These are phyloP conservation scores for Dryadomyces quercus-mongolicae DNA, from an alignment of 2,329 filamentous ascomycete genomes.

Conservation along the genomic window DNA sequence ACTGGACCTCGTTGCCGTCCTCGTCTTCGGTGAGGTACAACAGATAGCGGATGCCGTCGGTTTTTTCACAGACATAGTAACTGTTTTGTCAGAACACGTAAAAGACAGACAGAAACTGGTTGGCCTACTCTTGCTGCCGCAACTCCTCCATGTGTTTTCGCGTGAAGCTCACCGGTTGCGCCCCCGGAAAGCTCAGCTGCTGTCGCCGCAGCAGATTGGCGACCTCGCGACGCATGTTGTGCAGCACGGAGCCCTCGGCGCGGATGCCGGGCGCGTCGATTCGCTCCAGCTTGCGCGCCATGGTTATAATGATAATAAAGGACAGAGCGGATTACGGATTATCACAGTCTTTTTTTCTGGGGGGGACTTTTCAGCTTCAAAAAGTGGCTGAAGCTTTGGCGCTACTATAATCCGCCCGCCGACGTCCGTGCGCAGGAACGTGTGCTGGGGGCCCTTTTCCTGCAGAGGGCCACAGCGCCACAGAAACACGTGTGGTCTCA, in stretches of 20 bases:
- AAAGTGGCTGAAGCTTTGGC: too few species aligned
- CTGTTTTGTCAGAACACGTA: slow-evolving; percentile 27
- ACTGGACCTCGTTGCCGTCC: slow-evolving; percentile 55
- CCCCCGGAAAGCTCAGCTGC: slow-evolving; percentile 65
- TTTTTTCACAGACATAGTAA: slow-evolving; percentile 98
- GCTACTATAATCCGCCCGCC: too few species aligned
- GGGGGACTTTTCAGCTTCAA: too few species aligned
- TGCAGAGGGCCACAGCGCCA: too few species aligned
- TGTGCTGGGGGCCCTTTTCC: too few species aligned
- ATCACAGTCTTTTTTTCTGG: too few species aligned
- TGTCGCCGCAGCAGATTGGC: slow-evolving; percentile 61
- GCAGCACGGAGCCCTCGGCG: slow-evolving; percentile 46
- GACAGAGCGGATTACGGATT: too few species aligned
- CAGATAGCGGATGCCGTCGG: slow-evolving; percentile 90
- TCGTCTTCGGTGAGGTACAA: slow-evolving; percentile 70
- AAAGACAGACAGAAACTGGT: too few species aligned
- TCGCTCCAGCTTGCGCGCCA: slow-evolving; percentile 25
- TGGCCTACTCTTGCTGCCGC: slow-evolving; percentile 61
- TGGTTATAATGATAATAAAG: too few species aligned
- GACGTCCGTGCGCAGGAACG: not conserved
- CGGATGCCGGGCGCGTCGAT: slow-evolving; percentile 54
- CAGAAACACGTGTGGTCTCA: too few species aligned
- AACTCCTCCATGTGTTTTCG: slow-evolving; percentile 74
- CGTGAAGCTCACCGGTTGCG: slow-evolving; percentile 89
- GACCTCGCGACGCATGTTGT: slow-evolving; percentile 54